Base-by-base conservation (phyloP, 2,329 filamentous ascomycete species). In the Pseudocercospora eumusae region DNA sequence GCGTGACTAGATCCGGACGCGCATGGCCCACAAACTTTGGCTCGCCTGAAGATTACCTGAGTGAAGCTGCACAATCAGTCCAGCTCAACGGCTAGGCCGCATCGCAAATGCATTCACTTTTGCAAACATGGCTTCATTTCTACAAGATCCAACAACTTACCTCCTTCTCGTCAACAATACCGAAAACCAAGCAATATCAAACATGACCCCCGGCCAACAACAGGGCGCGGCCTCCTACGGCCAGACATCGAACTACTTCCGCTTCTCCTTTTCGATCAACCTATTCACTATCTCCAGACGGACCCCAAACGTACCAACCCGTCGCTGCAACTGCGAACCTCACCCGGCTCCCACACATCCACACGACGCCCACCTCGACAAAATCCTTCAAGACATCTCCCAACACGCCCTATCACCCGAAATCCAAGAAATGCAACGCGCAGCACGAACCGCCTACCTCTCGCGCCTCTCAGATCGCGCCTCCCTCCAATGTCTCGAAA, bases 391-490 rank as follows among this genome's bases (percentile, higher is more conserved):
- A 40, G 55, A 57, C 55, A 45, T 15, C 5, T 45, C 36, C 1
- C 20, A 45, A 21, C 6, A 4, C 7, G 6, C 40, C 7, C 23
- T 57, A 1, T 45, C 36, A 1, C 36, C 21, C 1, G 55, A n/a
- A 11, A 28, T 47, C 1, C 55, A 31, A 27, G 8, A 6, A 7
- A 45, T 57, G 55, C 55, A 57, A 47, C 23, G 9, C 18, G 36
- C 23, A 20, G 55, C 55, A 3, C 55, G 55, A 3, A 4, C 27
- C 3, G 36, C 36, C 21, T 47, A 57, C 40, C 27, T 20, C 21
- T 11, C n/a, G 3, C 40, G 55, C 9, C 40, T 57, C 36, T 57
- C 55, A 18, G 40, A 57, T 15, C 40, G 40, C 55, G 23, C 44
- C 9, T 25, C 18, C 21, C 40, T 57, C 2, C 21, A 31, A 44